Evolutionary conservation across 2,329 filamentous ascomycete genomes (phyloP).

Genomic region (Clonostachys rhizophaga): DNA sequence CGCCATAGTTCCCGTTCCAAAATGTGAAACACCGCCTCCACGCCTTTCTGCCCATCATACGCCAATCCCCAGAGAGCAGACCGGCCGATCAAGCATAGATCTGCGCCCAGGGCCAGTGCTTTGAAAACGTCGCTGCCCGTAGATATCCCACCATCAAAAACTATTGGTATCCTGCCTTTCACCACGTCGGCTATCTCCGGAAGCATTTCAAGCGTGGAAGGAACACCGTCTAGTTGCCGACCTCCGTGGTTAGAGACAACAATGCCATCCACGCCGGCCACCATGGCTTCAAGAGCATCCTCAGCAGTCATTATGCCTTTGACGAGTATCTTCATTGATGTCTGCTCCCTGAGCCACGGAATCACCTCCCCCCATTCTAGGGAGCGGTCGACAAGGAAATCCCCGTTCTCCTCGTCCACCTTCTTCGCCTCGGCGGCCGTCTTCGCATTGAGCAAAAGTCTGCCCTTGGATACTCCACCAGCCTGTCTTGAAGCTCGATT

Average conservation of each 20-base stretch:
- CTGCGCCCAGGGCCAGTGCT: conserved; percentile 23
- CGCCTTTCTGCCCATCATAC: conserved; percentile 6
- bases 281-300: conserved; percentile 18
- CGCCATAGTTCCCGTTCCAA: background rate
- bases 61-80: background rate
- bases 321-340: conserved; percentile 2
- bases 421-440: conserved; percentile 3
- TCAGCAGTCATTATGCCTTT: conserved; percentile 22
- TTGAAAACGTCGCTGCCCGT: conserved; percentile 26
- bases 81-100: conserved; percentile 2
- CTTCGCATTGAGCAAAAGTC: conserved; percentile 9
- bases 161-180: conserved; percentile 11
- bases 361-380: background rate
- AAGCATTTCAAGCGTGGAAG: conserved; percentile 12
- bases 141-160: conserved; percentile 25
- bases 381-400: background rate
- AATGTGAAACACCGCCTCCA: background rate
- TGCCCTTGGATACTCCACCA: conserved; percentile 8
- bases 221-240: background rate
- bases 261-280: conserved; percentile 19
- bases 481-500: background rate
- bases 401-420: background rate
- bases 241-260: conserved; percentile 14
- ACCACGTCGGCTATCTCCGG: conserved; percentile 17
- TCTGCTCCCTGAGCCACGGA: background rate